Base-by-base conservation (phyloP, 192 early-diverging fungal genomes). In the Nowakowskiella sp. region DNA sequence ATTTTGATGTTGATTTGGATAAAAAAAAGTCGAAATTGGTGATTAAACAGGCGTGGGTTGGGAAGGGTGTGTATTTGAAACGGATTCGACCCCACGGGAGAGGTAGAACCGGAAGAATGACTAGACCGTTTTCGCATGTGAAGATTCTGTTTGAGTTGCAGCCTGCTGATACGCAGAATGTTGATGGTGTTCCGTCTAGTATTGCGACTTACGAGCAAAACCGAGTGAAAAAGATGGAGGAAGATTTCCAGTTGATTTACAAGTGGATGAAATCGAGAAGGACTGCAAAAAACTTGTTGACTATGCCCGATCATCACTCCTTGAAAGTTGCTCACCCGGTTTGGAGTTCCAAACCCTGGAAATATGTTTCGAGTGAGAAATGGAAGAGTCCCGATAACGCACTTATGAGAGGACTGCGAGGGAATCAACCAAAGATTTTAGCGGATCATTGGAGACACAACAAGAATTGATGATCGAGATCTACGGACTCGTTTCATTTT, bases 121-220 rank as follows among this genome's bases (percentile, higher is more conserved):
- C 84, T 58, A 76, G 76, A 25, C 88, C 87, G 16, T 71, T 70
- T 16, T 76, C 88, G 5, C 89, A 92, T 51, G 69, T 97, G 59
- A 87, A 85, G 67, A 87, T 87, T 49, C 64, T 88, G 7, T 33
- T 96, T n/a, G 81, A 81, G 70, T 78, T n/a, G n/a, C 78, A 87
- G 42, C 31, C 24, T 27, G 27, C 52, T 13, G 26, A 4, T n/a
- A 19, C 13, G 29, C n/a, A 24, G n/a, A 9, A 32, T 1, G 27
- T n/a, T 16, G 53, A 30, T 10, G 16, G 10, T 16, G 32, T 10
- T 32, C 28, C 7, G 13, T 58, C 8, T n/a, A n/a, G n/a, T n/a
- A n/a, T n/a, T n/a, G 24, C 52, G 0, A 24, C 13, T 25, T 22
- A 46, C 8, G 23, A 65, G 47, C 13, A 27, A 29, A 30, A 42